Conservation (phyloP, 2,329 filamentous ascomycete species). For the Fusarium protoensiforme region DNA sequence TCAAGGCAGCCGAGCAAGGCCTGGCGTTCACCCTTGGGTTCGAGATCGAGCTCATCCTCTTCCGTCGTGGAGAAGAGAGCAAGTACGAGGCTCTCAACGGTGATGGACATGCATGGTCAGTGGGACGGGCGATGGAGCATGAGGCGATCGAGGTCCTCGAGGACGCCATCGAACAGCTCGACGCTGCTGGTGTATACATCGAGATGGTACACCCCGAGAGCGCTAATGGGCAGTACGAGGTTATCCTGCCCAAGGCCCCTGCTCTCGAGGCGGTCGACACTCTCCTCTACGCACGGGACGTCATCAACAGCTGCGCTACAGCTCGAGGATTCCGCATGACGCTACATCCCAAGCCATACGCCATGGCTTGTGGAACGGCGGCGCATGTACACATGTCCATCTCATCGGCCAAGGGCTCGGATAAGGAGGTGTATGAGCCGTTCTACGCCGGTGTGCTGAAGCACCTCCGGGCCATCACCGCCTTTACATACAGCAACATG, state of each 20-base stretch:
- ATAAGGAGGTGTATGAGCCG: conserved; percentile 61
- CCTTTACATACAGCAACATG: conserved; percentile 74
- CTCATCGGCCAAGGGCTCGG: conserved; percentile 54
- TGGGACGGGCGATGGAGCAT: conserved; percentile 71
- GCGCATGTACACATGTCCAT: conserved; percentile 79
- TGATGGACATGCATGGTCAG: conserved; percentile 77
- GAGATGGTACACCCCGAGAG: conserved; percentile 82
- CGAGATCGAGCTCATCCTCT: conserved; percentile 82
- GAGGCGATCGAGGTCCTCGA: conserved; percentile 68
- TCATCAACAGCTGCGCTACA: conserved; percentile 73
- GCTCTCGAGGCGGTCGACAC: conserved; percentile 77
- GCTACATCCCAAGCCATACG: conserved; percentile 77
- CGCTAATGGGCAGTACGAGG: conserved; percentile 80
- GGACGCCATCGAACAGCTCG: conserved; percentile 72
- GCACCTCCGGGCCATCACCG: conserved; percentile 73
- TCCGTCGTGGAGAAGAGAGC: conserved; percentile 57
- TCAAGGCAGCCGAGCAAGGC: conserved; percentile 60
- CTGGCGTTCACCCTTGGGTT: conserved; percentile 78
- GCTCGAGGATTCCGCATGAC: conserved; percentile 74
- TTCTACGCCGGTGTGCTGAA: conserved; percentile 80
- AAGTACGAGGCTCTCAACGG: conserved; percentile 60
- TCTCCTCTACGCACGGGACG: conserved; percentile 76
- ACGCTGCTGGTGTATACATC: conserved; percentile 70
- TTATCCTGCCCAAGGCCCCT: conserved; percentile 72
- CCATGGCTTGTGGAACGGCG: conserved; percentile 68